A percentile compares a stretch with the other conserved stretches of the same genome.
These are phyloP conservation scores for Hypoxylon cercidicola DNA, from an alignment of 495 filamentous ascomycete genomes.

Conservation along the genomic window DNA sequence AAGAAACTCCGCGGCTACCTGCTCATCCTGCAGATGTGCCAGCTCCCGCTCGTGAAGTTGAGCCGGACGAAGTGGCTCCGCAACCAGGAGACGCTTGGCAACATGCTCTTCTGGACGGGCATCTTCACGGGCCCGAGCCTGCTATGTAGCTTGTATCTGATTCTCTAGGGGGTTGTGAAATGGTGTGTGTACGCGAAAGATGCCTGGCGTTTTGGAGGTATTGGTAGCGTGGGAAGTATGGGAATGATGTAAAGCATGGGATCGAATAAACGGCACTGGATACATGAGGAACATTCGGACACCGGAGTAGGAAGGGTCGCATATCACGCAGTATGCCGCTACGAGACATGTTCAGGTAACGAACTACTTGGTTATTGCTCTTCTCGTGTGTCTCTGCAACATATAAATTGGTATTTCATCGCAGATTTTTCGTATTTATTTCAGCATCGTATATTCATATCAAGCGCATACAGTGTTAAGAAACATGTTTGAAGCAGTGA, in stretches of 20 bases:
- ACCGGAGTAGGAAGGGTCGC: slow-evolving; percentile 4
- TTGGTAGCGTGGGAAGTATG: not conserved
- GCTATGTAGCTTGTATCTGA: slow-evolving; percentile 75
- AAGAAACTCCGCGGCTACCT: slow-evolving; percentile 80
- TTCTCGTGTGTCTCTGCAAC: too few relatives aligned
- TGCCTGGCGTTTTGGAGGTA: slow-evolving; percentile 16
- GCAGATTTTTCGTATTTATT: too few relatives aligned
- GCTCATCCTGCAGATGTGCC: slow-evolving; percentile 74
- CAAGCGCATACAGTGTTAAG: not conserved
- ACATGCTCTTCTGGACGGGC: slow-evolving; percentile 79
- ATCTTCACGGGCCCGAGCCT: slow-evolving; percentile 77
- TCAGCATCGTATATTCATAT: not conserved
- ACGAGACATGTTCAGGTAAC: too few relatives aligned
- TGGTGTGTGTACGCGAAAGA: not conserved
- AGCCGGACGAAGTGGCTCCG: slow-evolving; percentile 71
- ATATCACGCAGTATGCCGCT: too few relatives aligned
- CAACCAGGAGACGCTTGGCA: slow-evolving; percentile 68
- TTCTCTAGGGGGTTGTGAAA: slow-evolving; percentile 56
- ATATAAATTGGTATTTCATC: too few relatives aligned
- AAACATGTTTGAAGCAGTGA: not conserved
- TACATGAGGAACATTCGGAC: not conserved
- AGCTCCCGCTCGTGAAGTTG: slow-evolving; percentile 72
- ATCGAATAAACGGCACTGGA: slow-evolving; percentile 3
- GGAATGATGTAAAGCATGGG: not conserved
- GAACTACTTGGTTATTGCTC: too few relatives aligned